A percentile compares a stretch with the other conserved stretches of the same genome.
Evolutionary conservation across 495 filamentous ascomycete species (phyloP).

Genomic region (Aspergillus taichungensis): DNA sequence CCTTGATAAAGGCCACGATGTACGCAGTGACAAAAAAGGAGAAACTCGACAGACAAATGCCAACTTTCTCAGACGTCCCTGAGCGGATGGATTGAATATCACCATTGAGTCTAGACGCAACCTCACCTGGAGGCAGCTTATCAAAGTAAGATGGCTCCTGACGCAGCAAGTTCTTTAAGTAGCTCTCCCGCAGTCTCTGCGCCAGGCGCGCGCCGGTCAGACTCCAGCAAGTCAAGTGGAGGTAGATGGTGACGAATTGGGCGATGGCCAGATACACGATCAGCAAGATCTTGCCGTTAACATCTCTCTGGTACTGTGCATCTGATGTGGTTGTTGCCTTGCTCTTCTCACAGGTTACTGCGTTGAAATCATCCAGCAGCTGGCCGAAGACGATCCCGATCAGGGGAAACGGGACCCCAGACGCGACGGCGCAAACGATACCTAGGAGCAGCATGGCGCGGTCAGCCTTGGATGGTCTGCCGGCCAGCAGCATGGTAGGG

Average conservation of each 20-base stretch:
- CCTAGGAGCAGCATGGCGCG: constrained; percentile 42
- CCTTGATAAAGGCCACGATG: constrained; percentile 55
- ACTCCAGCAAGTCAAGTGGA: constrained; percentile 46
- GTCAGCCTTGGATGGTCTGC: constrained; percentile 34
- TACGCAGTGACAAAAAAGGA: constrained; percentile 58
- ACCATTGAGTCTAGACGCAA: constrained; percentile 50
- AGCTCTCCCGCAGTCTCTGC: constrained; percentile 50
- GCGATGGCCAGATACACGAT: constrained; percentile 57
- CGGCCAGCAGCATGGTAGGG: constrained; percentile 33
- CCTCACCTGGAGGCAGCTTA: constrained; percentile 45
- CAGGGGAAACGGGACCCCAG: constrained; percentile 60
- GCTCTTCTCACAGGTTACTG: constrained; percentile 39
- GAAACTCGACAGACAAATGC: constrained; percentile 47
- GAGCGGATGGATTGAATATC: constrained; percentile 54
- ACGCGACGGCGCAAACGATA: constrained; percentile 44
- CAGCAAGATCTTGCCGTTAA: constrained; percentile 50
- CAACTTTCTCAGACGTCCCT: constrained; percentile 61
- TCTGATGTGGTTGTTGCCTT: constrained; percentile 7
- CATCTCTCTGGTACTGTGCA: constrained; percentile 27
- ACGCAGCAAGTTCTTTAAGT: constrained; percentile 47
- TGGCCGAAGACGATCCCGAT: constrained; percentile 61
- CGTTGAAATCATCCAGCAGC: constrained; percentile 58
- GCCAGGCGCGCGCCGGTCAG: constrained; percentile 52
- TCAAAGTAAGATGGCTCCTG: constrained; percentile 59
- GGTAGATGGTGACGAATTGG: constrained; percentile 51